These are phyloP conservation scores for Lecanicillium sp. DNA, from an alignment of 2,329 filamentous ascomycete species.

Conservation along the genomic window DNA sequence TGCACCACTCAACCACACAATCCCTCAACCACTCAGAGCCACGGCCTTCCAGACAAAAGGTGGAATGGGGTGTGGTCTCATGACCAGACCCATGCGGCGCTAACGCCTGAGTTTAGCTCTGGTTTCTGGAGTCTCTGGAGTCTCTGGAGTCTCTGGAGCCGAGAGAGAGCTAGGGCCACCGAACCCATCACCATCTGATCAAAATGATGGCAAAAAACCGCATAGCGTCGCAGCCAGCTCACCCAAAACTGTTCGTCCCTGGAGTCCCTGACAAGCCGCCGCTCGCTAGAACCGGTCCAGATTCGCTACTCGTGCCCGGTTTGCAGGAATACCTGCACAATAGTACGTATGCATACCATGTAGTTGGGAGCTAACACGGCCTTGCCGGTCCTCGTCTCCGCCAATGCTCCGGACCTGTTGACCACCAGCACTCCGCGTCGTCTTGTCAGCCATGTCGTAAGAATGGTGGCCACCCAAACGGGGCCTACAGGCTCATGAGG, in stretches of 20 bases:
- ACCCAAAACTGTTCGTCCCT: background rate
- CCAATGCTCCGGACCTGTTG: no score
- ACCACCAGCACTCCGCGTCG: no score
- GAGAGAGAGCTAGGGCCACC: background rate
- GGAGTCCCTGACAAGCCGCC: constrained; percentile 1
- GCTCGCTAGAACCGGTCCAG: background rate
- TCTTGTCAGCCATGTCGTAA: no score
- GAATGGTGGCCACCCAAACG: no score
- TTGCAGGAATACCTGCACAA: no score
- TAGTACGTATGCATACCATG: no score
- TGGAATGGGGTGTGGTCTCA: constrained; percentile 25
- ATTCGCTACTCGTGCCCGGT: constrained; percentile 1
- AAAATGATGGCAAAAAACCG: background rate
- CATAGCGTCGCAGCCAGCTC: background rate
- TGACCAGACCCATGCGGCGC: constrained; percentile 26
- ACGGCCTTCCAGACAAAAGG: no score
- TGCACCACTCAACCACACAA: no score
- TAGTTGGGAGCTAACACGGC: background rate
- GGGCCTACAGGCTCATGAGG: no score
- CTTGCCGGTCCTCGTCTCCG: background rate
- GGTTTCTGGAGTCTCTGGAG: no score
- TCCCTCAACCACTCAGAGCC: no score
- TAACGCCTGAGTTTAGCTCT: constrained; percentile 18
- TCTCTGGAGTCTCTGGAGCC: no score
- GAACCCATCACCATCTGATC: constrained; percentile 14